A percentile compares a stretch with the other conserved stretches of the same genome.
phyloP scores from a whole-genome alignment of 768 basidiomycete species.

The Suillus decipiens region DNA sequence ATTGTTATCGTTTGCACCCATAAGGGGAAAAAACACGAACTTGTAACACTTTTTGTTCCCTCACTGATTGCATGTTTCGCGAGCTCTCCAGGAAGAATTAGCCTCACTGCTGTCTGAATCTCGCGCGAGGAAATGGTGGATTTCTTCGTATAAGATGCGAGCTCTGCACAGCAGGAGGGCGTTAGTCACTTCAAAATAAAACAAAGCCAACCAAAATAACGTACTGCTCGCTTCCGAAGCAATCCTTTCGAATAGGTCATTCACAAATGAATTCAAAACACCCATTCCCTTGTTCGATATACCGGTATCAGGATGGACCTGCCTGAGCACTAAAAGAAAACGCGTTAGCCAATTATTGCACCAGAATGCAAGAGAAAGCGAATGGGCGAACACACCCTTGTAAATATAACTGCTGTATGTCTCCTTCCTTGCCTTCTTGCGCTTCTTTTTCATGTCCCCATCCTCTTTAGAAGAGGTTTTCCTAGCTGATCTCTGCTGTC shows the following conservation, averaged over 20 bases:
- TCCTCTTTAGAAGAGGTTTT: constrained; percentile 25
- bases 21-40: constrained; percentile 18
- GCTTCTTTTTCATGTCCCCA: constrained; percentile 50
- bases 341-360: neutral
- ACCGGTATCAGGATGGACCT: constrained; percentile 75
- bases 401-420: constrained; percentile 69
- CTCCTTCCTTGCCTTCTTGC: constrained; percentile 58
- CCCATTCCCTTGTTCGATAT: constrained; percentile 70
- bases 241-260: constrained; percentile 63
- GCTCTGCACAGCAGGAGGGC: constrained; percentile 37
- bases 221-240: constrained; percentile 53
- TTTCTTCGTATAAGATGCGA: constrained; percentile 71
- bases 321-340: constrained; percentile 53
- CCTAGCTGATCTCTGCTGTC: constrained; percentile 40
- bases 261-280: constrained; percentile 62
- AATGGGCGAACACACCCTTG: constrained; percentile 40
- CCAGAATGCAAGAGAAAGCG: neutral
- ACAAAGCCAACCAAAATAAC: constrained; percentile 16
- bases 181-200: neutral
- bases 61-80: constrained; percentile 78
- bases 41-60: constrained; percentile 65
- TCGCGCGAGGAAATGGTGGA: constrained; percentile 75
- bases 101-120: constrained; percentile 69
- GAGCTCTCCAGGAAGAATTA: constrained; percentile 72
- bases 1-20: constrained; percentile 9